Conservation (phyloP, 306 rosid genomes). For the Cicer arietinum region DNA sequence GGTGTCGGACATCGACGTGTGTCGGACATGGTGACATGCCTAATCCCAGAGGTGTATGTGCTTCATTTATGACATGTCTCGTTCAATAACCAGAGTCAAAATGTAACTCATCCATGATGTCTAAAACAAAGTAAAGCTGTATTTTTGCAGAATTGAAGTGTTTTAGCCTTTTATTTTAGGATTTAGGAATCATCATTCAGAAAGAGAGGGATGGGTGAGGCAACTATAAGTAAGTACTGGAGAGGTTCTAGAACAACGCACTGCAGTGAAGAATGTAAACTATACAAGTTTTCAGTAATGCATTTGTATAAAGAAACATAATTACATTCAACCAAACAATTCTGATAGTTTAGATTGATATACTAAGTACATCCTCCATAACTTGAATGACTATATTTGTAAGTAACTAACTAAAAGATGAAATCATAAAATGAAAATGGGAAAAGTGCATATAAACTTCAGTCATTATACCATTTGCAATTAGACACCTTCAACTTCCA, state of each 20-base stretch:
- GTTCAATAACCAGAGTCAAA: conserved; percentile 2
- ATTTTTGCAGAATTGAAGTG: conserved; percentile 11
- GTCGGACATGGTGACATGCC: no score
- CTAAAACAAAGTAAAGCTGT: not conserved
- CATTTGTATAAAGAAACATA: not conserved
- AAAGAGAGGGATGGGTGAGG: not conserved
- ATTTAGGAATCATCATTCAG: conserved; percentile 9
- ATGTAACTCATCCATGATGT: conserved; percentile 17
- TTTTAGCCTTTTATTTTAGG: not conserved
- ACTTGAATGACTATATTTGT: not conserved
- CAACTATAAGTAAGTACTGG: not conserved
- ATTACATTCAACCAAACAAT: not conserved
- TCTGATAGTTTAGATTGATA: not conserved
- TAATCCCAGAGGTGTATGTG: no score
- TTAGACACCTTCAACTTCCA: not conserved
- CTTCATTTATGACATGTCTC: conserved; percentile 3
- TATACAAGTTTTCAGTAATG: not conserved
- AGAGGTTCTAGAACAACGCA: conserved; percentile 21
- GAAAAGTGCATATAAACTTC: conserved; percentile 2
- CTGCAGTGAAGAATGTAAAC: conserved; percentile 2
- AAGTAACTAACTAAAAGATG: not conserved
- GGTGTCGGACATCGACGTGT: no score
- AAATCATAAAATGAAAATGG: not conserved
- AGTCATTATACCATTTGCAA: not conserved
- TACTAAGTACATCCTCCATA: not conserved